phyloP scores from a whole-genome alignment of 1,284 basidiomycete genomes.

The Ustilago tritici region DNA sequence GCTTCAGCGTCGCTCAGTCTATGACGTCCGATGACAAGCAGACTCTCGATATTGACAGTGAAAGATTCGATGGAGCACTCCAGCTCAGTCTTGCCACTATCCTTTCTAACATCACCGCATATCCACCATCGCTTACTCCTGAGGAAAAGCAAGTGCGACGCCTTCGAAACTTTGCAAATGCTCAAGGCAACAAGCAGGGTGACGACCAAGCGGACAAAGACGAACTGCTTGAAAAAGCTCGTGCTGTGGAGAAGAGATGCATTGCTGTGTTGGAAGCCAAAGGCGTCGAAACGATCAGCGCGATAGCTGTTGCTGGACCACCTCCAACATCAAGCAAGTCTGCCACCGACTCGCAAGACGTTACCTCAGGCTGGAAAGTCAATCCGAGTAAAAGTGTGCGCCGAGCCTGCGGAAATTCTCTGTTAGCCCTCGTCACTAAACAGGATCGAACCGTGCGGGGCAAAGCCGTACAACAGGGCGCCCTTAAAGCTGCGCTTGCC shows the following conservation, averaged over 20 bases:
- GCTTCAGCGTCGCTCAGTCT: slow-evolving; percentile 15
- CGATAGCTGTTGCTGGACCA: slow-evolving; percentile 32
- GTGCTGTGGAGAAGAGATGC: slow-evolving; percentile 36
- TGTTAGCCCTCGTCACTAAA: slow-evolving; percentile 49
- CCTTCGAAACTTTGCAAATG: slow-evolving; percentile 57
- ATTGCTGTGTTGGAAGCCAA: slow-evolving; percentile 48
- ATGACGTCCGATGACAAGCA: background rate
- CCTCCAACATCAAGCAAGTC: slow-evolving; percentile 7
- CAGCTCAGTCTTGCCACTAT: slow-evolving; percentile 58
- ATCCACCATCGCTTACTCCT: slow-evolving; percentile 40
- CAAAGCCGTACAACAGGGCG: slow-evolving; percentile 84
- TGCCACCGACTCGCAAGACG: background rate
- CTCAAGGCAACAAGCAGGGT: slow-evolving; percentile 19
- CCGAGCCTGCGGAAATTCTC: slow-evolving; percentile 22
- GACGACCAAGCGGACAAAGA: slow-evolving; percentile 33
- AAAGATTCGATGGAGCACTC: slow-evolving; percentile 45
- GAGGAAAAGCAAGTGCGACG: slow-evolving; percentile 59
- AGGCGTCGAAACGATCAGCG: slow-evolving; percentile 44
- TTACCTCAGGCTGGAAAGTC: slow-evolving; percentile 16
- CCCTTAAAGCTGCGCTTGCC: slow-evolving; percentile 78
- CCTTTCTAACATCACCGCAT: slow-evolving; percentile 48
- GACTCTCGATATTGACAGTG: slow-evolving; percentile 18
- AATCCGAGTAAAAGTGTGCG: slow-evolving; percentile 37
- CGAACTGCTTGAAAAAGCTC: slow-evolving; percentile 17
- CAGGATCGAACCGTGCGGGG: slow-evolving; percentile 82